A percentile compares a stretch with the other conserved stretches of the same genome.
Conservation (phyloP, 768 basidiomycete species). For the Zangia roseola region DNA sequence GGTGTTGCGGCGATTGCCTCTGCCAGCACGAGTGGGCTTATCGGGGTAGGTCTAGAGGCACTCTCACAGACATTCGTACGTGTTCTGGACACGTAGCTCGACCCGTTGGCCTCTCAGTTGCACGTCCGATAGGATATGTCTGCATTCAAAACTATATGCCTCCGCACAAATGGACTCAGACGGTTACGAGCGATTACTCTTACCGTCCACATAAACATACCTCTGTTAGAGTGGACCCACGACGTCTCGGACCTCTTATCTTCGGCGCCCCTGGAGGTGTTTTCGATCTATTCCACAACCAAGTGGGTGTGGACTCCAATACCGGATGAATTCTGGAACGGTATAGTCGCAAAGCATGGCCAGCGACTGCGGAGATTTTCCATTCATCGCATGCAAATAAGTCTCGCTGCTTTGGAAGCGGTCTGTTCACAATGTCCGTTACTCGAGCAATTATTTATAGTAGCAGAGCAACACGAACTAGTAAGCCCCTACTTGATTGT, state of each 20-base stretch:
- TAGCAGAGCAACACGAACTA: conserved; percentile 44
- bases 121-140: conserved; percentile 48
- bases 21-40: conserved; percentile 44
- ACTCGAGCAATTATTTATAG: conserved; percentile 66
- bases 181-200: conserved; percentile 58
- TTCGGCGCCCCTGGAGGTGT: conserved; percentile 49
- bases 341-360: conserved; percentile 51
- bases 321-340: conserved; percentile 49
- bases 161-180: conserved; percentile 34
- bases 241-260: conserved; percentile 44
- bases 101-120: conserved; percentile 1
- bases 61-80: conserved; percentile 60
- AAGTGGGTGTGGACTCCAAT: conserved; percentile 39
- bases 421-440: conserved; percentile 54
- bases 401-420: conserved; percentile 44
- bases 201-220: conserved; percentile 41
- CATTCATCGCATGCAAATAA: conserved; percentile 61
- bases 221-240: conserved; percentile 44
- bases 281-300: conserved; percentile 62
- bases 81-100: conserved; percentile 5
- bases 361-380: conserved; percentile 54
- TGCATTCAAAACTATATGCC: conserved; percentile 42
- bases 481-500: conserved; percentile 30
- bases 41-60: conserved; percentile 59
- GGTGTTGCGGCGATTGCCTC: conserved; percentile 56